Evolutionary conservation across 2,329 filamentous ascomycete genomes (phyloP), one percentile per base, ranked within the genome.

Genomic region (Curvularia spicifera): DNA sequence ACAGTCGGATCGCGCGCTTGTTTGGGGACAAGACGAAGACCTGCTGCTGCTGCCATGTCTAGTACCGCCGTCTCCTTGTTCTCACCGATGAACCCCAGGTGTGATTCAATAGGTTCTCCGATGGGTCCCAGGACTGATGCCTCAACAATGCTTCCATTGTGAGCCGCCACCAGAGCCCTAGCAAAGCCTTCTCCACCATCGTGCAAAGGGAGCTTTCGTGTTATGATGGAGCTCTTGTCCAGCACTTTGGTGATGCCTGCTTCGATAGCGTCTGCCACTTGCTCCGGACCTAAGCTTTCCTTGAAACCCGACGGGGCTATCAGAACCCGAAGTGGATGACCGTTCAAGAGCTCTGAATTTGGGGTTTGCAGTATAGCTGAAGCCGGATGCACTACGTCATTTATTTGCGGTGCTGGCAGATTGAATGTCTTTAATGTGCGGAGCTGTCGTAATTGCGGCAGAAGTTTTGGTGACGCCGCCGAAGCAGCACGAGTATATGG

Each of bases 281-380:
- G 72, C 13, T 79, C 74, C 3, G 83, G 81, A 15, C 79, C 76
- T 3, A 85, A 77, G 48, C 81, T 83, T 26, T 83, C 82, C 57
- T 84, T 85, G 76, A 84, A 84, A 2, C 82, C 83, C 0, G 82
- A 84, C 0, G 83, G 83, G 15, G 80, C 81, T 37, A 85, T 77
- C 48, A 85, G 77, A 24, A 85, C 74, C 33, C 72, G 60, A 7
- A 73, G 58, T 24, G 66, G 63, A 37, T 66, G 64, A 20, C 59
- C 66, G 26, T 53, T 51, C 2, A 70, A 50, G 12, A 67, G 55
- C 33, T 72, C 65, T 33, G 67, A 68, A 2, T 61, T 66, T 37
- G 67, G 70, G 24, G 65, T 69, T 1, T 59, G 53, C 22, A 65
- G 31, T 2, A 63, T 52, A 13, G 61, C 60, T 2, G 70, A 64